Conservation (phyloP, 345 rosid species). For the Eucalyptus erythrocorys region DNA sequence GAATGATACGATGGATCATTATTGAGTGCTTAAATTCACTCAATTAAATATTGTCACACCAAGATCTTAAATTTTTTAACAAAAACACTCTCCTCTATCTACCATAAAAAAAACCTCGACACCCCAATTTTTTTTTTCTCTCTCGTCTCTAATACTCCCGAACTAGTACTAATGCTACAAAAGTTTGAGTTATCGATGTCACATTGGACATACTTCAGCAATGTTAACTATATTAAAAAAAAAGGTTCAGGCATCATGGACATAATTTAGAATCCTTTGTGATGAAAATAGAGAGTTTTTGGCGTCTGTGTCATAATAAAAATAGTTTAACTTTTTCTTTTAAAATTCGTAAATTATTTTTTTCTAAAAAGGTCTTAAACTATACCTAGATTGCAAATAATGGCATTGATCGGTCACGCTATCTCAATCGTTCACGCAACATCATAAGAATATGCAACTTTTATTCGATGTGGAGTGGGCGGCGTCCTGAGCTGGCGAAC, state of each 20-base stretch:
- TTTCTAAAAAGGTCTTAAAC: not conserved
- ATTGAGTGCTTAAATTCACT: not conserved
- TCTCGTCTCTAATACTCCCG: fast-evolving
- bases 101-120: not conserved
- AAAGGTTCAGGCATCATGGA: too few species aligned
- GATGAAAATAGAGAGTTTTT: not conserved
- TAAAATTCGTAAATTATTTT: fast-evolving
- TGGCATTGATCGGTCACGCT: not conserved
- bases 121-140: not conserved
- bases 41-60: not conserved
- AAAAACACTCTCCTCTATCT: not conserved
- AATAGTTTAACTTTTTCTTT: not conserved
- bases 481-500: not conserved
- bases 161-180: not conserved
- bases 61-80: fast-evolving
- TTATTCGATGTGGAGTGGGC: not conserved
- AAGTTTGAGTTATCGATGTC: fast-evolving
- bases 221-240: too few species aligned
- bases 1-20: fast-evolving
- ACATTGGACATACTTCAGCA: not conserved
- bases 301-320: fast-evolving
- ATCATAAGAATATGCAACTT: not conserved
- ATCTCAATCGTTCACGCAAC: not conserved
- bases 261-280: not conserved
- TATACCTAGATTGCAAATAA: not conserved